Base-by-base conservation (phyloP, 2,329 filamentous ascomycete species). In the Aspergillus floridensis region DNA sequence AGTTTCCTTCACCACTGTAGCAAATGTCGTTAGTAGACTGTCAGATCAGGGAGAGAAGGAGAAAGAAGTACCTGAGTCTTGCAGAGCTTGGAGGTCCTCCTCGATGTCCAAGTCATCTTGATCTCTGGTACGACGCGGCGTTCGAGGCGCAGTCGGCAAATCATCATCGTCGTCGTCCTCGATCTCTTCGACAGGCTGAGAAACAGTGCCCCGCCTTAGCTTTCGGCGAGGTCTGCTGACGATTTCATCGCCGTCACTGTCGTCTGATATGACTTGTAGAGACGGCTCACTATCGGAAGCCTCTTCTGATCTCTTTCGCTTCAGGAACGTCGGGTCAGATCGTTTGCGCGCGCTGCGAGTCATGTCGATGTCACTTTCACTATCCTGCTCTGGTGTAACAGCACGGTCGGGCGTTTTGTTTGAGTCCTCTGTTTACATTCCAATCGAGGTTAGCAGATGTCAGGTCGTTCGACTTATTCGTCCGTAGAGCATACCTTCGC, bases 31-130 rank as follows among this genome's bases (percentile, higher is more conserved):
- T n/a, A 57, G 24, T 44, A n/a, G 19, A 8, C 14, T 24, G 35
- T 22, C 22, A 4, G 16, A 41, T 21, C 12, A 8, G 4, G 32
- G 16, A 32, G 48, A 16, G 1, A 26, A 31, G 5, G 7, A 5
- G 14, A 48, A 2, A 4, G 16, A 11, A 8, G 32, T 72, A 76
- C 76, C 74, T 53, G 79, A 80, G 59, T 79, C 77, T 49, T 75
- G 72, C 4, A 81, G 70, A 59, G 78, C 77, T 53, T 74, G 70
- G 4, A 81, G 65, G 61, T 81, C 79, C 53, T 79, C 78, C 41
- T 77, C 72, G 2, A 81, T 60, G 60, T 81, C 79, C 21, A 76
- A 67, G 52, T 71, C 66, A 56, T 76, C 74, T 59, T 78, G 71
- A 21, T 71, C 59, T 8, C 59, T 59, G 35, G 62, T 60, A 5